Evolutionary conservation across 768 basidiomycete species (phyloP).

Genomic region (Collybia mongolica): DNA sequence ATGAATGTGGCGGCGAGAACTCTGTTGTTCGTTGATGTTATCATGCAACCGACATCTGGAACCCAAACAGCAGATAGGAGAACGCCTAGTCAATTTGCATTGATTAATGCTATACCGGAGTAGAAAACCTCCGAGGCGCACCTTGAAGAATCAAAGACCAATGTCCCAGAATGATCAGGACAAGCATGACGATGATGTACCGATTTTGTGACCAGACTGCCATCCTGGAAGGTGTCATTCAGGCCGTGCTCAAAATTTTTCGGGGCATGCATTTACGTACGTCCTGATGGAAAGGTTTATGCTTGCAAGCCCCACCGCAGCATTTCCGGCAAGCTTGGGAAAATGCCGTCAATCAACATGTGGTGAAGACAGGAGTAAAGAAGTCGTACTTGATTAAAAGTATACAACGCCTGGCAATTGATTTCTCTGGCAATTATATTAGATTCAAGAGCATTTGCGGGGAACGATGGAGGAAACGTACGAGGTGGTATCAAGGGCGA

Average conservation of each 20-base stretch:
- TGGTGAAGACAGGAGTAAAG: slow-evolving; percentile 1
- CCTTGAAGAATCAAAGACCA: slow-evolving; percentile 73
- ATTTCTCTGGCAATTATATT: slow-evolving; percentile 34
- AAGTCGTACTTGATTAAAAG: slow-evolving; percentile 52
- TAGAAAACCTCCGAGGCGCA: slow-evolving; percentile 11
- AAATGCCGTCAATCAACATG: neutral
- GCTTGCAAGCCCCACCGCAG: slow-evolving; percentile 56
- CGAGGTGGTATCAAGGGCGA: slow-evolving; percentile 50
- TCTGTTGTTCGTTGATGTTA: slow-evolving; percentile 58
- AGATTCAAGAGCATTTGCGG: neutral
- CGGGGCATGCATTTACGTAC: slow-evolving; percentile 28
- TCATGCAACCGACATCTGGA: slow-evolving; percentile 45
- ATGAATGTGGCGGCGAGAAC: slow-evolving; percentile 71
- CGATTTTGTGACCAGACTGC: slow-evolving; percentile 65
- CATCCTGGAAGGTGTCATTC: slow-evolving; percentile 28
- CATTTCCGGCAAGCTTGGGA: slow-evolving; percentile 30
- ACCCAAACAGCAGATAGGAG: slow-evolving; percentile 59
- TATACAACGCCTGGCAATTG: slow-evolving; percentile 62
- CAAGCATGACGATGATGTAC: slow-evolving; percentile 47
- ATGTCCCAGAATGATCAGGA: slow-evolving; percentile 62
- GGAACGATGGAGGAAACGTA: slow-evolving; percentile 18
- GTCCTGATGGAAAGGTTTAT: slow-evolving; percentile 61
- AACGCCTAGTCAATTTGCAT: slow-evolving; percentile 38
- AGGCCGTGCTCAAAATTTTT: neutral
- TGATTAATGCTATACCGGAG: neutral